Percentiles rank a stretch among this genome's conserved stretches.
These are phyloP conservation scores for Panicum miliaceum DNA, from an alignment of 176 grass and related monocot species.

Conservation along the genomic window DNA sequence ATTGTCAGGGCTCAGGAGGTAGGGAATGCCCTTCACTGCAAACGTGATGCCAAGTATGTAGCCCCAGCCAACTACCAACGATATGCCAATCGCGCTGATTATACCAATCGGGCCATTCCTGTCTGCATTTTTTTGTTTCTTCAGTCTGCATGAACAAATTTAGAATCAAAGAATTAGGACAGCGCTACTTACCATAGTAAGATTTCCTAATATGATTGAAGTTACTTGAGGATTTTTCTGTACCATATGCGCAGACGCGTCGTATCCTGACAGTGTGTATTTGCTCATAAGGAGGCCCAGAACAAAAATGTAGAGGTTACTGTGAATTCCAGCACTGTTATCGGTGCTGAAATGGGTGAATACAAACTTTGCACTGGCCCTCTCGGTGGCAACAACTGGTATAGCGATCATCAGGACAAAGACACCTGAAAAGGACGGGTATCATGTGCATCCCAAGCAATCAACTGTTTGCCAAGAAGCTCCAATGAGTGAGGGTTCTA, in stretches of 20 bases:
- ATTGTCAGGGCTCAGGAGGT: slow-evolving; percentile 69
- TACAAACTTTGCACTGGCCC: slow-evolving; percentile 71
- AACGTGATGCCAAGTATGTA: slow-evolving; percentile 85
- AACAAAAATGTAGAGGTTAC: slow-evolving; percentile 73
- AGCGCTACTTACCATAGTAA: neutral
- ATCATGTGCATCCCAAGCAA: neutral
- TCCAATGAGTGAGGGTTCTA: too few relatives aligned
- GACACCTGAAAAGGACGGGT: slow-evolving; percentile 48
- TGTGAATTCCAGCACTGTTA: slow-evolving; percentile 78
- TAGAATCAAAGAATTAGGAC: neutral
- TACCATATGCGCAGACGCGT: slow-evolving; percentile 70
- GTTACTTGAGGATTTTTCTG: neutral
- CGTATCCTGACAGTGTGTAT: slow-evolving; percentile 78
- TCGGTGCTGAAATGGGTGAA: slow-evolving; percentile 88
- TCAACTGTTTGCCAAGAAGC: too few relatives aligned
- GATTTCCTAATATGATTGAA: neutral
- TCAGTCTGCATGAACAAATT: slow-evolving; percentile 54
- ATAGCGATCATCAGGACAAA: slow-evolving; percentile 78
- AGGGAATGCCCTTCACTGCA: slow-evolving; percentile 70
- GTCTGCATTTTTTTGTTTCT: slow-evolving; percentile 73
- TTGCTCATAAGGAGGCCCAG: slow-evolving; percentile 94
- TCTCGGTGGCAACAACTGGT: slow-evolving; percentile 74
- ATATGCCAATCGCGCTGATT: slow-evolving; percentile 69
- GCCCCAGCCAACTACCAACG: slow-evolving; percentile 72
- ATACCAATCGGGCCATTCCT: slow-evolving; percentile 81